Conservation (phyloP, 139 green algal species). For the Mesostigma viride region DNA sequence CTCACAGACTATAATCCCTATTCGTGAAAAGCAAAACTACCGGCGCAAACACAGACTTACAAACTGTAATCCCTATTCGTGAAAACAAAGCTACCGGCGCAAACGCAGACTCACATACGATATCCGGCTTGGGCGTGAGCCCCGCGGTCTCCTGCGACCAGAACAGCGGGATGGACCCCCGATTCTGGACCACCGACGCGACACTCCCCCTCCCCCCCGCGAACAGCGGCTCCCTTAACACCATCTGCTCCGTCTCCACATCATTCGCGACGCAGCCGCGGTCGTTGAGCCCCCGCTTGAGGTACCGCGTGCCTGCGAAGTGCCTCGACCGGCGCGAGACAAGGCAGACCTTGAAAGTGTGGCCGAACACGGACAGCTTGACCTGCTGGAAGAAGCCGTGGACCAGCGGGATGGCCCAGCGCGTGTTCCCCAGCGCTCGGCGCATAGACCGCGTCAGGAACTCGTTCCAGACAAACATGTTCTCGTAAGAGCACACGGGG, state of each 20-base stretch:
- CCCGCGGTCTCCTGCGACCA: constrained; percentile 66
- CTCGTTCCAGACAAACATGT: constrained; percentile 89
- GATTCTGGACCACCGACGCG: constrained; percentile 26
- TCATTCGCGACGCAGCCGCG: constrained; percentile 83
- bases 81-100: not conserved
- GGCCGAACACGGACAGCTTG: constrained; percentile 57
- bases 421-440: constrained; percentile 28
- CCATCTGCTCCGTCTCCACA: constrained; percentile 79
- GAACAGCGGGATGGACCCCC: constrained; percentile 70
- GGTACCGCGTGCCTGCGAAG: constrained; percentile 91
- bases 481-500: constrained; percentile 26
- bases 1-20: no score
- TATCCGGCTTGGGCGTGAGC: constrained; percentile 38
- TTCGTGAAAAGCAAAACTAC: no score
- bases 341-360: constrained; percentile 70
- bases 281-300: constrained; percentile 83
- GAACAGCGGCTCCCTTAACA: no score
- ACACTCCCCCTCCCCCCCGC: no score
- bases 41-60: no score
- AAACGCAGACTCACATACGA: constrained; percentile 23
- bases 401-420: constrained; percentile 74
- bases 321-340: constrained; percentile 70
- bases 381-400: constrained; percentile 88
- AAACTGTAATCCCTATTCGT: not conserved
- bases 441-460: constrained; percentile 63